Percentiles rank a stretch among this genome's conserved stretches.
Conservation (phyloP, 2,329 filamentous ascomycete species). For the Alternaria novae-zelandiae region DNA sequence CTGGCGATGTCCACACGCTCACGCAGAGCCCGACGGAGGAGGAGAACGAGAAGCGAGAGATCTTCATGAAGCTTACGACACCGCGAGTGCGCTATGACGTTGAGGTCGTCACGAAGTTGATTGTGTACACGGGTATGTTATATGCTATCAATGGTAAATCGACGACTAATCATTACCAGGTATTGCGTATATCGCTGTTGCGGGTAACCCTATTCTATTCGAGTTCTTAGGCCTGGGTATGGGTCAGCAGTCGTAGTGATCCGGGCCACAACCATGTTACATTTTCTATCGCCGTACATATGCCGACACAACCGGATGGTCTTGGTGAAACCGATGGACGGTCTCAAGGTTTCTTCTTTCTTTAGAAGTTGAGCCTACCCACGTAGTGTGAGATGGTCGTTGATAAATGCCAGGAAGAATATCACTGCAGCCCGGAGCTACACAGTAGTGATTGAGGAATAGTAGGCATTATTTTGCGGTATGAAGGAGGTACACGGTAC, state of each 20-base stretch:
- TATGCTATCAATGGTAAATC: not conserved
- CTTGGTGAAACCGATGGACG: not conserved
- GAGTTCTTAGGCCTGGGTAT: conserved; percentile 63
- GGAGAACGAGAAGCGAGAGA: conserved; percentile 60
- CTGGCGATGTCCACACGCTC: conserved; percentile 31
- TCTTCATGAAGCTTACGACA: conserved; percentile 83
- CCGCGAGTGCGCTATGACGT: conserved; percentile 95
- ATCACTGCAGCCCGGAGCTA: not conserved
- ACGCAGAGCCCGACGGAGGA: conserved; percentile 35
- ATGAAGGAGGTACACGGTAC: fast-evolving
- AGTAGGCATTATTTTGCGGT: not conserved
- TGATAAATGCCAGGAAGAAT: not conserved
- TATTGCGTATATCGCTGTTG: conserved; percentile 82
- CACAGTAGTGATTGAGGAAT: not conserved
- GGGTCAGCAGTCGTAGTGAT: conserved; percentile 15
- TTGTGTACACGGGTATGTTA: conserved; percentile 86
- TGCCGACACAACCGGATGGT: not conserved
- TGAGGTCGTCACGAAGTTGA: conserved; percentile 96
- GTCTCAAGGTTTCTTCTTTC: not conserved
- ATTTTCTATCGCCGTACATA: not conserved
- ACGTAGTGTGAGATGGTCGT: fast-evolving
- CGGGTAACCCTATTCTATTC: conserved; percentile 76
- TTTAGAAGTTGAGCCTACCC: not conserved
- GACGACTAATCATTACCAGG: conserved; percentile 57
- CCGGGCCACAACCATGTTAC: not conserved